These are phyloP conservation scores for Hypoxylon subgilvum DNA, from an alignment of 495 filamentous ascomycete genomes.

Conservation along the genomic window DNA sequence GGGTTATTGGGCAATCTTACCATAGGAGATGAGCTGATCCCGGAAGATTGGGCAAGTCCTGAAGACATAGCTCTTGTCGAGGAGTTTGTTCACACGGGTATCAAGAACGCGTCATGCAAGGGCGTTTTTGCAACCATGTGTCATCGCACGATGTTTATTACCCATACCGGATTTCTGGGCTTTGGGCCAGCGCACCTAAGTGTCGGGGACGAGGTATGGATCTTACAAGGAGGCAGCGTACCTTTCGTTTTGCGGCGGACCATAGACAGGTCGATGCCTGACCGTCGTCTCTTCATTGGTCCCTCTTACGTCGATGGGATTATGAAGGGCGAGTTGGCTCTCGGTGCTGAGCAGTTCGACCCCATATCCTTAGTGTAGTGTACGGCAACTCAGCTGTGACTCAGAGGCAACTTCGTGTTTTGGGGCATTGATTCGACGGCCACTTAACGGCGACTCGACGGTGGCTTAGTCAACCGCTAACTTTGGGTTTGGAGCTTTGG, in stretches of 20 bases:
- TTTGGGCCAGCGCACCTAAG: not conserved
- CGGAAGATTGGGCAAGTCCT: not conserved
- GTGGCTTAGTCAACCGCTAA: no score
- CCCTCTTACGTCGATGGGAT: not conserved
- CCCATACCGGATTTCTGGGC: not conserved
- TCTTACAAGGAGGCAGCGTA: not conserved
- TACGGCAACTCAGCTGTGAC: no score
- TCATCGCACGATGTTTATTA: not conserved
- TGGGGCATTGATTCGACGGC: no score
- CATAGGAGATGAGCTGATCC: not conserved
- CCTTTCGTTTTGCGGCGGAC: not conserved
- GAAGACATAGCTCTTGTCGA: not conserved
- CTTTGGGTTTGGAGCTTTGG: no score
- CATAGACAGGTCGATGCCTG: not conserved
- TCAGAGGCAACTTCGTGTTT: no score
- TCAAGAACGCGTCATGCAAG: not conserved
- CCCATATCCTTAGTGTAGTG: no score
- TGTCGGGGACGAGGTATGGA: slow-evolving; percentile 1
- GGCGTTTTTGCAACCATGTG: not conserved
- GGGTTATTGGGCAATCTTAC: not conserved
- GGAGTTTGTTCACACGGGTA: not conserved
- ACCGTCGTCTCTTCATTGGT: not conserved
- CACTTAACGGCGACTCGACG: no score
- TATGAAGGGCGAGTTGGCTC: not conserved
- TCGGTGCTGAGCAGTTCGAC: no score